These are phyloP conservation scores for Carex myosuroides DNA, from an alignment of 176 grass and related monocot species.

Conservation along the genomic window DNA sequence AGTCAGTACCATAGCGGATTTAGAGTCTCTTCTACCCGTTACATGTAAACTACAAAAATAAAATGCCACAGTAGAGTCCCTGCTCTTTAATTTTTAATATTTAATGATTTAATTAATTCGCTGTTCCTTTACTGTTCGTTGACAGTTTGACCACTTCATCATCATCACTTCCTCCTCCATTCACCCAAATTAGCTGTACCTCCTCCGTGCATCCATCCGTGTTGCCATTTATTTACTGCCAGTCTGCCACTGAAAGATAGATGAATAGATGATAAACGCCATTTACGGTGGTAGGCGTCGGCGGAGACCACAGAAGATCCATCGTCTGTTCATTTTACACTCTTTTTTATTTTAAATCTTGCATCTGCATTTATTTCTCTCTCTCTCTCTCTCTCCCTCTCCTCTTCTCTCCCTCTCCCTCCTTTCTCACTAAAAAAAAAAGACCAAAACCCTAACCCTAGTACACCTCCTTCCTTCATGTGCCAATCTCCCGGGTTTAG, in stretches of 20 bases:
- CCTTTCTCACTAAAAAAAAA: neutral
- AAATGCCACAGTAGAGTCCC: neutral
- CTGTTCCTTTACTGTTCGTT: neutral
- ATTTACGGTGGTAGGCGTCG: neutral
- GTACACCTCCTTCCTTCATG: neutral
- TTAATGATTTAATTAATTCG: neutral
- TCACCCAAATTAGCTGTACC: neutral
- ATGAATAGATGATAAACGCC: too few relatives aligned
- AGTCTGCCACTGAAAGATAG: too few relatives aligned
- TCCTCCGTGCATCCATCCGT: neutral
- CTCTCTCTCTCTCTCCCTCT: slow-evolving; percentile 2
- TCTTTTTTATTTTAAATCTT: too few relatives aligned
- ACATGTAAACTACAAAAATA: neutral
- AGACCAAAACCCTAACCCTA: slow-evolving; percentile 15
- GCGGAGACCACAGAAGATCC: neutral
- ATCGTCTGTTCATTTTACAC: neutral
- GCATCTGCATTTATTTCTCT: neutral
- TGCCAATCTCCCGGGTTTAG: neutral
- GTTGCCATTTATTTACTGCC: neutral
- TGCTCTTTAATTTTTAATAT: neutral
- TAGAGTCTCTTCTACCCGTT: neutral
- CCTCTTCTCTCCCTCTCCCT: neutral
- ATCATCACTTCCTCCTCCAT: neutral
- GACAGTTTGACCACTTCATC: neutral
- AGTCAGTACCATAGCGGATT: too few relatives aligned